Conservation (phyloP, 768 basidiomycete species). For the Rhodotorula kratochvilovae region DNA sequence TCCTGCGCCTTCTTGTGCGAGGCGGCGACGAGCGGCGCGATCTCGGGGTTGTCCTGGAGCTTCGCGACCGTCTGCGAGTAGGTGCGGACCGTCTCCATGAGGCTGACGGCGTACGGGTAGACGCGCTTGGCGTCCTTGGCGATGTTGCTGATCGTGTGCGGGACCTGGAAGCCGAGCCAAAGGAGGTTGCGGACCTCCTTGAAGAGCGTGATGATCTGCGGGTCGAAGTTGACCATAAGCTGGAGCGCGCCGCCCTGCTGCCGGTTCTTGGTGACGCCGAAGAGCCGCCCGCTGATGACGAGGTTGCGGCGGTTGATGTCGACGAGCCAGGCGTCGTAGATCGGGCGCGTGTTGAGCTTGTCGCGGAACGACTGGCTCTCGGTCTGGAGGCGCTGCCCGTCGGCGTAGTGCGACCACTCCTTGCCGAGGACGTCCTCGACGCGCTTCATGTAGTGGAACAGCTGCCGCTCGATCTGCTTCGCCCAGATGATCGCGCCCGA, state of each 20-base stretch:
- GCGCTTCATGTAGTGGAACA: constrained; percentile 94
- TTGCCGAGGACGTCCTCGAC: constrained; percentile 96
- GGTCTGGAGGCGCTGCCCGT: constrained; percentile 92
- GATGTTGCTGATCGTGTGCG: constrained; percentile 89
- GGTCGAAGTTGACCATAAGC: constrained; percentile 94
- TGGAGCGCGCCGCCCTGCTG: constrained; percentile 67
- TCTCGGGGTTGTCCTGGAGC: constrained; percentile 81
- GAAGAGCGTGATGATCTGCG: constrained; percentile 95
- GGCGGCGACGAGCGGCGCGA: constrained; percentile 90
- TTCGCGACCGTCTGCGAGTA: constrained; percentile 92
- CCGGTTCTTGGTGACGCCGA: constrained; percentile 63
- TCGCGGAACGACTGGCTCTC: constrained; percentile 87
- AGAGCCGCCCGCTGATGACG: constrained; percentile 83
- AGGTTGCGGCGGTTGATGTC: constrained; percentile 91
- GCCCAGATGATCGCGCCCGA: constrained; percentile 99
- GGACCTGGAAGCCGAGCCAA: constrained; percentile 93
- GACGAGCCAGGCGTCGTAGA: constrained; percentile 93
- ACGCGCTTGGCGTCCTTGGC: constrained; percentile 98
- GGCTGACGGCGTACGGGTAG: constrained; percentile 92
- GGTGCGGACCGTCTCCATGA: constrained; percentile 97
- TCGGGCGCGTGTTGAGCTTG: constrained; percentile 88
- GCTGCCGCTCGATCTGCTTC: constrained; percentile 93
- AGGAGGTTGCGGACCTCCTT: constrained; percentile 94
- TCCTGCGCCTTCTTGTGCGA: constrained; percentile 87
- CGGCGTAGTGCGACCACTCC: constrained; percentile 98